A percentile compares a stretch with the other conserved stretches of the same genome.
Conservation (phyloP, 73 alveolate species). For the Effrenium voratum region DNA sequence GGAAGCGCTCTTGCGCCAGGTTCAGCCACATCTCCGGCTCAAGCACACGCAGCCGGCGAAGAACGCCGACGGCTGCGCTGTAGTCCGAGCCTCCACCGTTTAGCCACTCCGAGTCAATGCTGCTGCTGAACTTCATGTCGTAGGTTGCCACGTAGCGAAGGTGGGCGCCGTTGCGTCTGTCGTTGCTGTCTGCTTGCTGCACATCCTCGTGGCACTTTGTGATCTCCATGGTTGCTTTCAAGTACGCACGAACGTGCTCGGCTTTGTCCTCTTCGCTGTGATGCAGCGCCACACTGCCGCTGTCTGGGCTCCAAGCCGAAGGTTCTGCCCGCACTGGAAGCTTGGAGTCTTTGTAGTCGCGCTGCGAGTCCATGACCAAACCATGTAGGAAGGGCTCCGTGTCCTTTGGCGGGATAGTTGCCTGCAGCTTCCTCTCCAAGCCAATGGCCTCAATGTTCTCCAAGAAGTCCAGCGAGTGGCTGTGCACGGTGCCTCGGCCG, state of each 20-base stretch:
- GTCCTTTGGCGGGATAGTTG: slow-evolving; percentile 10
- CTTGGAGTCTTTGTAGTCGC: not conserved
- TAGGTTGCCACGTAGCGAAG: slow-evolving; percentile 54
- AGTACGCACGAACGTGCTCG: slow-evolving; percentile 20
- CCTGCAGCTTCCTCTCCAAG: slow-evolving; percentile 19
- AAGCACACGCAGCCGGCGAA: not conserved
- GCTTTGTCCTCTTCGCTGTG: slow-evolving; percentile 61
- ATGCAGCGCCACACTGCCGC: not conserved
- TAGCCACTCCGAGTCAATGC: slow-evolving; percentile 40
- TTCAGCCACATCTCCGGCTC: slow-evolving; percentile 45
- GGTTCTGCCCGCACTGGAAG: slow-evolving; percentile 39
- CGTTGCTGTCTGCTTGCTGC: slow-evolving; percentile 30
- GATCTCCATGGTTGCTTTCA: not conserved
- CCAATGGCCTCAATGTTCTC: slow-evolving; percentile 24
- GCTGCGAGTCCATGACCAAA: slow-evolving; percentile 5
- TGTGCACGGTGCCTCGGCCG: slow-evolving; percentile 62
- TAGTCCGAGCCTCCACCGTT: slow-evolving; percentile 47
- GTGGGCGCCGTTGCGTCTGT: slow-evolving; percentile 22
- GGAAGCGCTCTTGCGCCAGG: slow-evolving; percentile 30
- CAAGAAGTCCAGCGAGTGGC: slow-evolving; percentile 77
- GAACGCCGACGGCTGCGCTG: slow-evolving; percentile 24
- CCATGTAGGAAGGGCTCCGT: slow-evolving; percentile 36
- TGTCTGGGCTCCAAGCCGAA: slow-evolving; percentile 5
- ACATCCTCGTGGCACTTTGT: slow-evolving; percentile 86
- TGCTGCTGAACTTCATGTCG: slow-evolving; percentile 10